Percentiles rank a stretch among this genome's conserved stretches.
phyloP scores from a whole-genome alignment of 371 early-diverging fungal genomes.

The Lichtheimia corymbifera region DNA sequence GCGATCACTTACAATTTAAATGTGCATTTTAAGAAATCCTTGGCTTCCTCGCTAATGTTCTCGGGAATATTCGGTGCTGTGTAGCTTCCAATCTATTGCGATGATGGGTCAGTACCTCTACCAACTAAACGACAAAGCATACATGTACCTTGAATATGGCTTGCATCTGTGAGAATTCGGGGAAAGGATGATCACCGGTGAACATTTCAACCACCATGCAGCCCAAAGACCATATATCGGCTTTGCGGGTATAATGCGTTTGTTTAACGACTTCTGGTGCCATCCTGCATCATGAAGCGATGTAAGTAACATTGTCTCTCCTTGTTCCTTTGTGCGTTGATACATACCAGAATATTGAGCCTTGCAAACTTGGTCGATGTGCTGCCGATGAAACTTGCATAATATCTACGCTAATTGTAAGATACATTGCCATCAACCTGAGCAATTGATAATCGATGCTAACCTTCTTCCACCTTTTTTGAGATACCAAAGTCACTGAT shows the following conservation, averaged over 20 bases:
- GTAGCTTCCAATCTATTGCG: conserved; percentile 72
- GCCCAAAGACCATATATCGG: conserved; percentile 89
- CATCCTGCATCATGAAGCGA: conserved; percentile 55
- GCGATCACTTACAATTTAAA: conserved; percentile 64
- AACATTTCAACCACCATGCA: conserved; percentile 97
- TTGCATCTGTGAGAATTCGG: conserved; percentile 89
- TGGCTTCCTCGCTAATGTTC: conserved; percentile 68
- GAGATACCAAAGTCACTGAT: conserved; percentile 99
- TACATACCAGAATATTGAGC: conserved; percentile 75
- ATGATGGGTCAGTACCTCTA: not conserved
- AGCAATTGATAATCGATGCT: conserved; percentile 9
- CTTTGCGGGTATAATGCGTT: conserved; percentile 78
- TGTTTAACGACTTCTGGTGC: conserved; percentile 93
- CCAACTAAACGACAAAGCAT: not conserved
- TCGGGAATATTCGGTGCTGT: conserved; percentile 81
- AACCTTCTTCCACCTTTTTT: conserved; percentile 86
- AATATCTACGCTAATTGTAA: conserved; percentile 18
- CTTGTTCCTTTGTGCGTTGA: not conserved
- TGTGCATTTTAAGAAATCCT: conserved; percentile 78
- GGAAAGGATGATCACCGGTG: conserved; percentile 93
- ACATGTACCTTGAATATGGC: conserved; percentile 77
- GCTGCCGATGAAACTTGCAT: conserved; percentile 31
- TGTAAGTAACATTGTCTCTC: not conserved
- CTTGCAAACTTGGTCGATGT: conserved; percentile 81
- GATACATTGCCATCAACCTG: not conserved